Base-by-base conservation (phyloP, 2,329 filamentous ascomycete genomes). In the Orbilia quercus region DNA sequence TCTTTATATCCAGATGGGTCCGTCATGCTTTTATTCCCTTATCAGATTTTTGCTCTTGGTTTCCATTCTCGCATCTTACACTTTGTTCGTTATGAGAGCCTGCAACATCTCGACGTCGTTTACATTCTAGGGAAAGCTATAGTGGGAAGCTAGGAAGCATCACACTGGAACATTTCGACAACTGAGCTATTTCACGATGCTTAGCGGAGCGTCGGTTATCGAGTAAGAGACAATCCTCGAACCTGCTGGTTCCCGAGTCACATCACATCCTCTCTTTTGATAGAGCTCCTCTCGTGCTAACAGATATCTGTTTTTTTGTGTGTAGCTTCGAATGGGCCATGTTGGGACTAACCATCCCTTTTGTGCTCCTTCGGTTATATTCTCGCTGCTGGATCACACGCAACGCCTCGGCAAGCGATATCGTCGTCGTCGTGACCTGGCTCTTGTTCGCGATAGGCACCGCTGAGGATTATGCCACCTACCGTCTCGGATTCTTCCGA, bases 321-420 rank as follows among this genome's bases (percentile, higher is more conserved):
- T 22, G 20, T 57, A 73, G 69, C 45, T 64, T 73, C 47, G 69
- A 73, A 57, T 73, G 69, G 69, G 69, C 53, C 38, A 66, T 73
- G 69, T 62, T 73, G 60, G 69, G 69, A 57, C 47, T 73, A 47
- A 73, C 69, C 54, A 48, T 73, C 58, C 69, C 69, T 54, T 73
- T 73, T 66, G 69, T 73, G 60, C 69, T 73, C 54, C 69, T 73
- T 73, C 69, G 69, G 47, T 44, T 73, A 47, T 73, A 73, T 38
- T 73, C 69, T 38, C 69, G 69, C 48, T 73, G 69, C 69, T 73
- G 69, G 69, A 66, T 73, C 48, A 73, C 69, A 57, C 59, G 69
- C 28, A 73, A 73, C 18, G 59, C 69, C 22, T 73, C 69, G 16
- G 51, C 69, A 18, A 73, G 69, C 42, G 69, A 73, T 45, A 73